Conservation (phyloP, 2,329 filamentous ascomycete genomes). For the Akanthomyces muscarius region DNA sequence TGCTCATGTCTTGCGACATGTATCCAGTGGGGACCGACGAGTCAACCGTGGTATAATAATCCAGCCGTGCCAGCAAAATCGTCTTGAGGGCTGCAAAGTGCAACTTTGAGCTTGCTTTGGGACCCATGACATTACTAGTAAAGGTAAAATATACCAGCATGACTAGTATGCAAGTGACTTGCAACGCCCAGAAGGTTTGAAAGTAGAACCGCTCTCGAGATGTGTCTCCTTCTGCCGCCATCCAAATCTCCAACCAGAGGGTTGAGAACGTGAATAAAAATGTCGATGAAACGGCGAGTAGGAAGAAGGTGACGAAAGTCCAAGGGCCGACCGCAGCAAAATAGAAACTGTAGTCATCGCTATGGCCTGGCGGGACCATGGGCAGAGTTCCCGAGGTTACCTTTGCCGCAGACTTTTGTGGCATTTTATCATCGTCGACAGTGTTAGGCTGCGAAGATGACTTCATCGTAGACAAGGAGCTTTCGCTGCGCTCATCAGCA, state of each 20-base stretch:
- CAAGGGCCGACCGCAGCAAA: slow-evolving; percentile 4
- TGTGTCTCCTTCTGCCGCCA: background rate
- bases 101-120: slow-evolving; percentile 8
- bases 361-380: slow-evolving; percentile 1
- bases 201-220: slow-evolving; percentile 5
- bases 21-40: slow-evolving; percentile 15
- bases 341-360: slow-evolving; percentile 10
- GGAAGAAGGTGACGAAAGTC: background rate
- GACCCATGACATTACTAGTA: slow-evolving; percentile 6
- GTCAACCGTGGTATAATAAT: slow-evolving; percentile 13
- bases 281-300: background rate
- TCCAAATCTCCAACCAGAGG: slow-evolving; percentile 9
- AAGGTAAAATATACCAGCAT: slow-evolving; percentile 9
- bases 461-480: background rate
- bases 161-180: background rate
- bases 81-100: slow-evolving; percentile 8
- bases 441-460: background rate
- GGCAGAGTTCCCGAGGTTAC: background rate
- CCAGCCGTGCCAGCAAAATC: slow-evolving; percentile 2
- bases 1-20: slow-evolving; percentile 14
- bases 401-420: background rate
- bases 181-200: slow-evolving; percentile 1
- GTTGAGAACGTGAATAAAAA: slow-evolving; percentile 5
- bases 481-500: background rate
- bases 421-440: background rate